phyloP scores from a whole-genome alignment of 352 stramenopile genomes.

The Thalassiosira pacifica region DNA sequence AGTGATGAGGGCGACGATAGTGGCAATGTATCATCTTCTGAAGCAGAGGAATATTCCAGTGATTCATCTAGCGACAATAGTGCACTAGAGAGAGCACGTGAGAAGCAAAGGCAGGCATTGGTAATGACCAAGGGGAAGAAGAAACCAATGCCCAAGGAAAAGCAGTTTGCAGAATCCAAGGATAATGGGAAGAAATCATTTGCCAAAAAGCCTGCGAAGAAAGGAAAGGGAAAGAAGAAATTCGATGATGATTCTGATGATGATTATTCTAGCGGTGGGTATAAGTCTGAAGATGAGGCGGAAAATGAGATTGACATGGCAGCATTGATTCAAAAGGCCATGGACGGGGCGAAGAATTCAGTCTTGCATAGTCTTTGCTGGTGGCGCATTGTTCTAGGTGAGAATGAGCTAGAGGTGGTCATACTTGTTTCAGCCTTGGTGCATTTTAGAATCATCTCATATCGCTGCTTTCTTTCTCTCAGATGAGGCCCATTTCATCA shows the following conservation, averaged over 20 bases:
- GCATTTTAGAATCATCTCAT: background rate
- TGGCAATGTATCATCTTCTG: background rate
- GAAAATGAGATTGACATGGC: constrained; percentile 85
- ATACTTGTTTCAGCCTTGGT: background rate
- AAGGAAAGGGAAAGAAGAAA: constrained; percentile 63
- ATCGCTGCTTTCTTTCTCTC: background rate
- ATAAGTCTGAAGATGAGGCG: constrained; percentile 56
- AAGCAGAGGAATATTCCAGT: constrained; percentile 25
- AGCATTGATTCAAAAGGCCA: constrained; percentile 79
- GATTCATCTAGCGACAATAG: constrained; percentile 55
- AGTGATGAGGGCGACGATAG: constrained; percentile 45
- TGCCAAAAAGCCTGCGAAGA: constrained; percentile 40
- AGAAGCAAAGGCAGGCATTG: constrained; percentile 74
- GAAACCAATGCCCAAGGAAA: constrained; percentile 47
- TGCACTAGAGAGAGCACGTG: constrained; percentile 68
- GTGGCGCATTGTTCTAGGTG: constrained; percentile 95
- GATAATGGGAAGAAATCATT: constrained; percentile 38
- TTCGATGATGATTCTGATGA: constrained; percentile 62
- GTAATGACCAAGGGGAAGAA: constrained; percentile 47
- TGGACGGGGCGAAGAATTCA: constrained; percentile 79
- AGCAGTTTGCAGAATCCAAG: constrained; percentile 54
- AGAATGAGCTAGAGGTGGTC: too few species aligned
- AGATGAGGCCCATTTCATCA: constrained; percentile 85
- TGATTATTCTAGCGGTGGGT: constrained; percentile 52
- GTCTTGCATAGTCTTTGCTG: constrained; percentile 95